These are phyloP conservation scores for Lasiosphaeria hispida DNA, from an alignment of 495 filamentous ascomycete genomes.

Conservation along the genomic window DNA sequence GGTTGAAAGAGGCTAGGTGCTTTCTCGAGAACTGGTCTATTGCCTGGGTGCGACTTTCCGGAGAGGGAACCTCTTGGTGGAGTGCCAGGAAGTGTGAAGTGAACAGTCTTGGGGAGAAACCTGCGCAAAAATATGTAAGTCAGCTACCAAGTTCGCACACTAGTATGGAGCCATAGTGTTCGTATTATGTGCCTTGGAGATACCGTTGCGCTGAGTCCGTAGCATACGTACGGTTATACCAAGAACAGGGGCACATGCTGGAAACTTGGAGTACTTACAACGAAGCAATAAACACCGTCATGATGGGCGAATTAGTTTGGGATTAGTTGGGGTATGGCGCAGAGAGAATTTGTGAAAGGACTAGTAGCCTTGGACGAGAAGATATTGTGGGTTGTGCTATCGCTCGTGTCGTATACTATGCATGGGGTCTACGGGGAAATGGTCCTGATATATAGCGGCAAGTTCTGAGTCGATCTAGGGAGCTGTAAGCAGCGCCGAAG, in stretches of 20 bases:
- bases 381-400: background rate
- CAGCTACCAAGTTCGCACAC: too few relatives aligned
- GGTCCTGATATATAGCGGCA: background rate
- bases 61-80: conserved; percentile 30
- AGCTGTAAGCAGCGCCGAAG: background rate
- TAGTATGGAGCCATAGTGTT: too few relatives aligned
- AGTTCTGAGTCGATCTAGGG: background rate
- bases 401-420: background rate
- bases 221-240: too few relatives aligned
- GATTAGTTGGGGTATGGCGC: background rate
- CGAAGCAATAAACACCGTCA: conserved; percentile 84
- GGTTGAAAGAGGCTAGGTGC: conserved; percentile 47
- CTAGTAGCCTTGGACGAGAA: background rate
- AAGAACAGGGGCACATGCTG: background rate
- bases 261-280: conserved; percentile 56
- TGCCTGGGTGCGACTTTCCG: conserved; percentile 31
- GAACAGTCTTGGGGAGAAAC: conserved; percentile 85
- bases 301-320: conserved; percentile 40
- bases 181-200: background rate
- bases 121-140: conserved; percentile 41
- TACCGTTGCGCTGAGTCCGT: too few relatives aligned
- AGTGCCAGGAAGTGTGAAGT: conserved; percentile 59
- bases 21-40: conserved; percentile 31
- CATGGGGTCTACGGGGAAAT: background rate
- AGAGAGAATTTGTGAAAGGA: background rate